Evolutionary conservation across 108 stramenopile genomes (phyloP), one percentile per base, ranked within the genome.

Genomic region (Cylindrotheca closterium): DNA sequence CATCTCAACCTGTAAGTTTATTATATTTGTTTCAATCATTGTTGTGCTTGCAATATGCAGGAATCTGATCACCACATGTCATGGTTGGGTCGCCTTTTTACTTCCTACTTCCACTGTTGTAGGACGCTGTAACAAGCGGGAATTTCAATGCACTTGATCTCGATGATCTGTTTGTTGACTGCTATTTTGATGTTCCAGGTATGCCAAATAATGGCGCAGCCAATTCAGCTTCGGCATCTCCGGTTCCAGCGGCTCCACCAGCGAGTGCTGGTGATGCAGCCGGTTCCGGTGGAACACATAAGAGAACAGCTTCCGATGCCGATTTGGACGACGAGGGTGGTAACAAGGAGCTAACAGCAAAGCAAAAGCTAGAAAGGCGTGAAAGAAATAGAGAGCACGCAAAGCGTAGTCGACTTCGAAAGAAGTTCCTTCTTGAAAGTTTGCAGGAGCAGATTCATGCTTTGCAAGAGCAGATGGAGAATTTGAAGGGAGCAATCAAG

Each of bases 391-490:
- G 93, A 3, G 90, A 95, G 74, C 96, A 99, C 68, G 98, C 98
- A 45, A 99, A 99, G 60, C 83, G 96, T 30, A 91, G 89, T 55
- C 80, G 98, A 24, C 83, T 99, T 27, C 91, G 98, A 34, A 99
- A 99, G 75, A 99, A 99, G 71, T 99, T 97, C 74, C 68, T 99
- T 22, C 74, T 97, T 51, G 98, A 99, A 78, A 80, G 80, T 15
- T 79, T 99, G 23, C 96, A 97, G 66, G 93, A 96, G 67, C 96
- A 96, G 67, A 96, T 99, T 56, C 81, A 92, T 58, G 93, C 83
- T 28, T 62, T 95, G 22, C 85, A 95, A 73, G 84, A 82, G 42
- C 90, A 95, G 73, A 83, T 91, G 18, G 71, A 75, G n/a, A 77
- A 72, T 8, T 63, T 95, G 21, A 90, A 84, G 58, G 65, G 75